Evolutionary conservation across 2,329 filamentous ascomycete species (phyloP).

Genomic region (Chalaropsis ovoidea): DNA sequence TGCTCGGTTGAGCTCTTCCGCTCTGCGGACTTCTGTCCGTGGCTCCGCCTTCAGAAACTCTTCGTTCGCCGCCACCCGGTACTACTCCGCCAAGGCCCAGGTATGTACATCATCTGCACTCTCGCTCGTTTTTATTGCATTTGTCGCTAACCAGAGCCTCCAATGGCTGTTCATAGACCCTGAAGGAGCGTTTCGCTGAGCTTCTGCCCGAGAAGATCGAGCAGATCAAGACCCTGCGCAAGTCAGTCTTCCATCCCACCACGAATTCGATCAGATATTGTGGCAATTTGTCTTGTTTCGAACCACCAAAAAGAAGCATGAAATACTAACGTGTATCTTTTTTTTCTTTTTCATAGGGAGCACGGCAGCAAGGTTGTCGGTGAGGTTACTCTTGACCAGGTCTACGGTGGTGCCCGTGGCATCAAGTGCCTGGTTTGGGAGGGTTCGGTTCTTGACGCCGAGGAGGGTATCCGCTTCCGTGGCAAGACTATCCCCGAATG

Average conservation of each 20-base stretch:
- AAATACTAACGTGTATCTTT: slow-evolving; percentile 27
- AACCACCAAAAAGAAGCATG: background rate
- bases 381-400: slow-evolving; percentile 98
- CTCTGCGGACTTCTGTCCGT: slow-evolving; percentile 66
- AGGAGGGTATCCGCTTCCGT: slow-evolving; percentile 99
- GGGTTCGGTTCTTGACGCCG: slow-evolving; percentile 91
- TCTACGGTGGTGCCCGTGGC: slow-evolving; percentile 96
- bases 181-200: slow-evolving; percentile 98
- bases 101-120: slow-evolving; percentile 36
- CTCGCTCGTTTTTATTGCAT: background rate
- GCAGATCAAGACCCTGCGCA: slow-evolving; percentile 97
- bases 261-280: slow-evolving; percentile 6
- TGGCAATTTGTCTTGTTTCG: background rate
- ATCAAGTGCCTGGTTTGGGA: slow-evolving; percentile 99
- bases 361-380: slow-evolving; percentile 91
- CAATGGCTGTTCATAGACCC: slow-evolving; percentile 48
- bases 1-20: slow-evolving; percentile 68
- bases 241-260: slow-evolving; percentile 49
- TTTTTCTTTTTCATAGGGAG: slow-evolving; percentile 49
- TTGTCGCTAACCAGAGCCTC: slow-evolving; percentile 25
- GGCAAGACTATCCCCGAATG: slow-evolving; percentile 99
- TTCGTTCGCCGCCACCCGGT: slow-evolving; percentile 73
- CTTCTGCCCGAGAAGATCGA: slow-evolving; percentile 93
- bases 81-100: slow-evolving; percentile 88
- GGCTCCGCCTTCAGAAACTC: slow-evolving; percentile 58